phyloP scores from a whole-genome alignment of 768 basidiomycete species.

The Grammothele lineata region DNA sequence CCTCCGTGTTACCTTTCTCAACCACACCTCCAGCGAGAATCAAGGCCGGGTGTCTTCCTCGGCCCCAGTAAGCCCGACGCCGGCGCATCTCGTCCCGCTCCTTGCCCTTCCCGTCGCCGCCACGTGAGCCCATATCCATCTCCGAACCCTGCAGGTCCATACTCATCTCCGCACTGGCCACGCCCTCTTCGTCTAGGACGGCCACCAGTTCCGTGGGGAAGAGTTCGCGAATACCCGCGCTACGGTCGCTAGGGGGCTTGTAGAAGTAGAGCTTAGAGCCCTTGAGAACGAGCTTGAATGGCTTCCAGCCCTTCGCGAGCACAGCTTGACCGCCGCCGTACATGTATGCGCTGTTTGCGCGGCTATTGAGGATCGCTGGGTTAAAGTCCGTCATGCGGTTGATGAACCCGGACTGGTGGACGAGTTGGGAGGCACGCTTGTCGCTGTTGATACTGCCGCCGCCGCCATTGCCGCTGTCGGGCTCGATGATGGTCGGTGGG shows the following conservation, averaged over 20 bases:
- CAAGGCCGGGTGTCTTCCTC: slow-evolving; percentile 69
- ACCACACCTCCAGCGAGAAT: slow-evolving; percentile 47
- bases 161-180: slow-evolving; percentile 18
- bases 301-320: slow-evolving; percentile 73
- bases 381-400: slow-evolving; percentile 59
- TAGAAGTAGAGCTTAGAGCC: slow-evolving; percentile 85
- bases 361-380: slow-evolving; percentile 30
- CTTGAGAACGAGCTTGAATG: slow-evolving; percentile 78
- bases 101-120: slow-evolving; percentile 33
- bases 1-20: slow-evolving; percentile 69
- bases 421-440: slow-evolving; percentile 73
- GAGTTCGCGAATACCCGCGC: slow-evolving; percentile 60
- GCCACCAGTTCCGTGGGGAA: slow-evolving; percentile 67
- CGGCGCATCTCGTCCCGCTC: slow-evolving; percentile 36
- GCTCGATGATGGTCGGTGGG: slow-evolving; percentile 47
- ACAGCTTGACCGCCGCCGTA: slow-evolving; percentile 17
- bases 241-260: slow-evolving; percentile 73
- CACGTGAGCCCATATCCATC: slow-evolving; percentile 23
- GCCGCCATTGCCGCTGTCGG: slow-evolving; percentile 24
- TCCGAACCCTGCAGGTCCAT: slow-evolving; percentile 23
- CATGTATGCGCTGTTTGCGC: slow-evolving; percentile 25
- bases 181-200: slow-evolving; percentile 43
- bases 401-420: slow-evolving; percentile 71
- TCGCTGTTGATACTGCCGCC: slow-evolving; percentile 29
- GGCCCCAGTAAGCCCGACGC: slow-evolving; percentile 76